Base-by-base conservation (phyloP, 306 rosid genomes). In the Alnus glutinosa region DNA sequence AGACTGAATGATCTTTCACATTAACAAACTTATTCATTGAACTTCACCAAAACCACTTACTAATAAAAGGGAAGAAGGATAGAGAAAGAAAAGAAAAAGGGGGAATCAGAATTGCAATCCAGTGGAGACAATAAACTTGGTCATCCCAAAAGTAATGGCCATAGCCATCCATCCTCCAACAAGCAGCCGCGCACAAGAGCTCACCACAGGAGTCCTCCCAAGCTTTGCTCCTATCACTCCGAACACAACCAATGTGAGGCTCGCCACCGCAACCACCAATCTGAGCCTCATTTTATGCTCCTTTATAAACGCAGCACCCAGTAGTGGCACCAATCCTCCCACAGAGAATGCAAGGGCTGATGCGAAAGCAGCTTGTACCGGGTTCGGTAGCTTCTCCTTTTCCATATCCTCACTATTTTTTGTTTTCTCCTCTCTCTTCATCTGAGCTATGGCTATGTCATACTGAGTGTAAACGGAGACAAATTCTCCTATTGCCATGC, bases 111-210 rank as follows among this genome's bases (percentile, higher is more conserved):
- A 37, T 5, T 75, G 47, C 71, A 82, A 63, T 70, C 79, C 81
- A 7, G 81, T 48, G 50, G 16, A 75, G 57, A 23, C 75, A 30
- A 86, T 12, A 18, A 82, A 81, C 77, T 83, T 87, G 18, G 80
- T 79, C 4, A 71, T 47, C 47, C 83, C 86, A 62, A 58, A 79
- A 42, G 81, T 75, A 48, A 83, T 47, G 46, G 75, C 80, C 83
- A 70, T 75, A 32, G 81, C 78, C 47, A 83, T 30, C 86, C 78
- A 79, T 9, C 80, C 86, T 46, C 86, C 71, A 39, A 70, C 44
- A 14, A 83, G 55, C 54, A 70, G 50, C 49, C 83, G 62, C 48
- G 14, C 51, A 46, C 75, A 75, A 46, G 81, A 70, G 2, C 57
- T 75, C 19, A 44, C 3, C 14, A 52, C 62, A 11, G 46, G 15